Evolutionary conservation across 495 filamentous ascomycete species (phyloP).

Genomic region (Xanthoparmelia taractica): DNA sequence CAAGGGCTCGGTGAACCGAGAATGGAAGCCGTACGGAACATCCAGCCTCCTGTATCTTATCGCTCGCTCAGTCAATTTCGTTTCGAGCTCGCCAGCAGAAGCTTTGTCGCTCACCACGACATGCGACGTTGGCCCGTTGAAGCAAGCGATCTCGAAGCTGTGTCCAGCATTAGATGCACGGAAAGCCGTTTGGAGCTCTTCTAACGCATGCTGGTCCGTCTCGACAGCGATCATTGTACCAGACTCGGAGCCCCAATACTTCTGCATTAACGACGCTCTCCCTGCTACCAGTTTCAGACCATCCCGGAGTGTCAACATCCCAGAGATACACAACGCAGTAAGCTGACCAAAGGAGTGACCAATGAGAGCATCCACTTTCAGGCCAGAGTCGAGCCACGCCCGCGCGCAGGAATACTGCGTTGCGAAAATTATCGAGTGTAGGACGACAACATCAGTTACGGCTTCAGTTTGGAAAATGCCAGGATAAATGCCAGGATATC

Average conservation of each 20-base stretch:
- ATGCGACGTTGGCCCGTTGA: conserved; percentile 36
- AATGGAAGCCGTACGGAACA: conserved; percentile 46
- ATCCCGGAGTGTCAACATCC: conserved; percentile 33
- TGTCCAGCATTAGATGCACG: background rate
- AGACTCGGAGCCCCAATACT: conserved; percentile 34
- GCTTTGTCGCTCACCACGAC: conserved; percentile 34
- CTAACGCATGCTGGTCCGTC: conserved; percentile 24
- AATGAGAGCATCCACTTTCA: conserved; percentile 34
- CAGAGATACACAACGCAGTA: conserved; percentile 40
- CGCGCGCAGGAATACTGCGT: conserved; percentile 44
- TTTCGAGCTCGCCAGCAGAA: conserved; percentile 30
- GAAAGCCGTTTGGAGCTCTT: conserved; percentile 16
- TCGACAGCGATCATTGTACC: conserved; percentile 46
- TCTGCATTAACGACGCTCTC: conserved; percentile 35
- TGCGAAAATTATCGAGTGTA: conserved; percentile 41
- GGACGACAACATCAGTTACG: conserved; percentile 34
- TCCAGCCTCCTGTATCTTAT: conserved; percentile 35
- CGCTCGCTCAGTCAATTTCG: conserved; percentile 11
- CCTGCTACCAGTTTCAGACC: conserved; percentile 34
- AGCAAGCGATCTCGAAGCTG: conserved; percentile 37
- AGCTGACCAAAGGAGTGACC: conserved; percentile 52
- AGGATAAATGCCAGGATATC: conserved; percentile 36
- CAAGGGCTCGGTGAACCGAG: conserved; percentile 37
- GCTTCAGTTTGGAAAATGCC: conserved; percentile 38
- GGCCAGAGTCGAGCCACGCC: conserved; percentile 44